Evolutionary conservation across 2,329 filamentous ascomycete species (phyloP), one percentile per base, ranked within the genome.

Genomic region (Colletotrichum nymphaeae): DNA sequence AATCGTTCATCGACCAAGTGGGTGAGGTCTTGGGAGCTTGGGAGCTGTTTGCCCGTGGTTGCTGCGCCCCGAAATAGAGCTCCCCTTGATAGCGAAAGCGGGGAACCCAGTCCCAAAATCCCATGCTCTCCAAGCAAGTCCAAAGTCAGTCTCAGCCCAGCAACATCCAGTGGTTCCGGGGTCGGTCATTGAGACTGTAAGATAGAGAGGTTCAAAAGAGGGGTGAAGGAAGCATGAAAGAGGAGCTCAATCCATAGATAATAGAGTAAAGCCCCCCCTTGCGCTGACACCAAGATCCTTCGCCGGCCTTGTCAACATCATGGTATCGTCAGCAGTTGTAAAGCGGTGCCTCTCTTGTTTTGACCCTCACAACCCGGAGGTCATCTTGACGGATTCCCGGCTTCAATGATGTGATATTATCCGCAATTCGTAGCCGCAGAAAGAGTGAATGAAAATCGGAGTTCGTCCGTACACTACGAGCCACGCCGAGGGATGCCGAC

Each of bases 231-330:
- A 42, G 42, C 42, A 4, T 49, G 42, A 49, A 22, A 49, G 42
- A 32, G 30, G 58, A 42, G 42, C 55, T 26, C 37, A 19, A 42
- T 42, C 37, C 16, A 12, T 42, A 26, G 26, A 26, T 26, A 4
- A 26, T 26, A 42, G 37, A 42, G 37, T 35, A 37, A 57, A 19
- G 26, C 26, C 26, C 8, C 42, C 35, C 16, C 42, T 19, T 22
- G 7, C 19, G 42, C 42, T 49, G 42, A 49, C 8, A 22, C 19
- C 42, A 46, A 35, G n/a, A 64, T 46, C 65, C 58, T 42, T 69
- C 56, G 63, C 28, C 69, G 68, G 69, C 69, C 69, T 69, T 63
- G 69, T 42, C 32, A 69, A 59, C 37, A 69, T 58, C 52, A 69
- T 52, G 58, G 59, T 59, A 64, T 26, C 65, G 62, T 64, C 65